Evolutionary conservation across 495 filamentous ascomycete genomes (phyloP).

Genomic region (Trichoderma reesei): DNA sequence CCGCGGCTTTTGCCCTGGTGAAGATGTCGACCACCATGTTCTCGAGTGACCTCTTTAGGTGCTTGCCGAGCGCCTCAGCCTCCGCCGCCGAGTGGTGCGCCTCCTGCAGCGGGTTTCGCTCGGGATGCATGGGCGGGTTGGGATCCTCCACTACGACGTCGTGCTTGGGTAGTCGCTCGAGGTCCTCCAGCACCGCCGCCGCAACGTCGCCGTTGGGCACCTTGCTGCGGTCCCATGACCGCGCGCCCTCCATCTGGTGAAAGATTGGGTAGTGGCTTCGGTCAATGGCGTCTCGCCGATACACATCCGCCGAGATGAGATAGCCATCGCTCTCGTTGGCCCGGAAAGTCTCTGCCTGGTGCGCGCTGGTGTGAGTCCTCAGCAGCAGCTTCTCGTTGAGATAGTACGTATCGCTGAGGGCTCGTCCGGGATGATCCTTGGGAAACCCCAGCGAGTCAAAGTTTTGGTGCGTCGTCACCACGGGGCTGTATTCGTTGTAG

Average conservation of each 20-base stretch:
- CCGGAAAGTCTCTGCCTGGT: constrained; percentile 81
- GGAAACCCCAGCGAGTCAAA: constrained; percentile 96
- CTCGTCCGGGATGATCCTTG: constrained; percentile 78
- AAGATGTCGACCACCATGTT: constrained; percentile 85
- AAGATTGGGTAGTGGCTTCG: constrained; percentile 92
- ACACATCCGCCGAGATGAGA: constrained; percentile 91
- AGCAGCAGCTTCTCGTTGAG: constrained; percentile 76
- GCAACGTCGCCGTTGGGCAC: constrained; percentile 51
- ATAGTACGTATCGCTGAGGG: constrained; percentile 89
- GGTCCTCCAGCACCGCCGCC: constrained; percentile 51
- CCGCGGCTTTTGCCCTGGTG: constrained; percentile 61
- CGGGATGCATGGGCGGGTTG: constrained; percentile 66
- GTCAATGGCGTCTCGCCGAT: constrained; percentile 90
- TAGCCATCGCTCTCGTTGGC: constrained; percentile 66
- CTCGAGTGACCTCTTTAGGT: constrained; percentile 86
- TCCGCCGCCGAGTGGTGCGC: constrained; percentile 62
- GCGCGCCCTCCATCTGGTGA: constrained; percentile 96
- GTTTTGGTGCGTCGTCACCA: constrained; percentile 81
- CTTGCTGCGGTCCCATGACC: constrained; percentile 70
- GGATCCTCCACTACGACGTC: constrained; percentile 71
- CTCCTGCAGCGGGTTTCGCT: constrained; percentile 75
- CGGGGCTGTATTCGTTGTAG: constrained; percentile 68
- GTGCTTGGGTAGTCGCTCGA: constrained; percentile 60
- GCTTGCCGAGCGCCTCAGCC: constrained; percentile 70
- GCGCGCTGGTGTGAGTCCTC: constrained; percentile 87